Base-by-base conservation (phyloP, 2,329 filamentous ascomycete species). In the Proliferodiscus dingleyae region DNA sequence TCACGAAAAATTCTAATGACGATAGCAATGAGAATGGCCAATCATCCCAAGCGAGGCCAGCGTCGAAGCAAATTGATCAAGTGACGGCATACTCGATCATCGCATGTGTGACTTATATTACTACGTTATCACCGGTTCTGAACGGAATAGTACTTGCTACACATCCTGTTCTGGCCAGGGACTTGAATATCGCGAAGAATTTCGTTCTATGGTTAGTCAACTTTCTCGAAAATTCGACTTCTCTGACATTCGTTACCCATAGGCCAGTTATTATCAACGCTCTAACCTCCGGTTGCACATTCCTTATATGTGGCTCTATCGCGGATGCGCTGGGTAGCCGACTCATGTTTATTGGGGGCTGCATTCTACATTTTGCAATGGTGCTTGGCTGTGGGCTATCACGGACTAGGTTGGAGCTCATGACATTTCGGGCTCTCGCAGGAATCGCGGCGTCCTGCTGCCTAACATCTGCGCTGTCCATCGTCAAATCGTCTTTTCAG, bases 261-360 rank as follows among this genome's bases (percentile, higher is more conserved):
- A 26, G 24, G 24, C 67, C 64, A 19, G 19, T 19, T 9, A 7
- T 3, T 1, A 16, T 37, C 7, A 9, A 53, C 21, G 58, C 58
- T 5, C 73, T 23, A 68, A 69, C 2, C 68, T 66, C 45, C 68
- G 70, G 49, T 41, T 73, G 69, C 43, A 68, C 66, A 1, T 66
- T 77, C 1, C 62, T 77, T 2, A 53, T 75, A 4, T 64, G 69
- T 1, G 74, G 73, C 1, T 69, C 73, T 1, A 58, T 76, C 8
- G 66, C 74, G 5, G 73, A 77, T 56, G 66, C 71, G 0, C 59
- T 76, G 1, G 74, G 74, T 1, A 64, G 64, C 26, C 56, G 69
- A 30, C 56, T 61, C 30, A 70, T 73, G 56, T 69, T 71, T 41
- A 59, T 74, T 2, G 60, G 64, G 3, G 73, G 70, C 4, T 68